phyloP scores from a whole-genome alignment of 306 rosid genomes.

The Fragaria vesca region DNA sequence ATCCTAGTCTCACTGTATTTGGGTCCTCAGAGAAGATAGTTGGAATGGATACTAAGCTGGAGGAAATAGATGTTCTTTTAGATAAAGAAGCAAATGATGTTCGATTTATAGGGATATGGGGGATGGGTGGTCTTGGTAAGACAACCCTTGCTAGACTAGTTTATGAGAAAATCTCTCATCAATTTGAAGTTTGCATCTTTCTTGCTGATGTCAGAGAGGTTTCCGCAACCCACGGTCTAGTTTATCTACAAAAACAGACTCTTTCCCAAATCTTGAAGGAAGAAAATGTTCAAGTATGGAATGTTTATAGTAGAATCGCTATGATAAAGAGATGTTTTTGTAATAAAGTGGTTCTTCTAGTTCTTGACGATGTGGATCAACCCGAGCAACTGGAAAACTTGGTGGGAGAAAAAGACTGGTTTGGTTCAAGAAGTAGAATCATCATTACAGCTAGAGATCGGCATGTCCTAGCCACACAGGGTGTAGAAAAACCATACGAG shows the following conservation, averaged over 20 bases:
- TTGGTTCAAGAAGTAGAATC: not conserved
- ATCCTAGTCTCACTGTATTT: not conserved
- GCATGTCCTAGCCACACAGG: not conserved
- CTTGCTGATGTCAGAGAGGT: not conserved
- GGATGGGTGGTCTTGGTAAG: not conserved
- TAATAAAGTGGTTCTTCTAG: not conserved
- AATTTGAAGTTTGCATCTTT: not conserved
- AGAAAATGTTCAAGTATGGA: not conserved
- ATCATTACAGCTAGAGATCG: not conserved
- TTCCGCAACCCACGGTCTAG: not conserved
- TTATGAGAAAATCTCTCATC: not conserved
- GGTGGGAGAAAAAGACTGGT: not conserved
- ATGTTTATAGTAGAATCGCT: not conserved
- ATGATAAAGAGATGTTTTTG: not conserved
- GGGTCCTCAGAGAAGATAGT: not conserved
- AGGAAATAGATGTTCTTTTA: not conserved
- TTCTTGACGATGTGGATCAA: slow-evolving; percentile 11
- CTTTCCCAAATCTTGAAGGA: not conserved
- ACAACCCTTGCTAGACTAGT: not conserved
- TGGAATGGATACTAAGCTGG: not conserved
- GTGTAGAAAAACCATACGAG: not conserved
- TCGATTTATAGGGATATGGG: slow-evolving; percentile 4
- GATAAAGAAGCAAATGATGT: not conserved
- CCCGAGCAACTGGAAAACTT: too few species aligned
- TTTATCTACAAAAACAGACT: not conserved